Percentiles rank a stretch among this genome's conserved stretches.
Evolutionary conservation across 1,139 yeast genomes (phyloP).

Genomic region (Candida labiduridarum): DNA sequence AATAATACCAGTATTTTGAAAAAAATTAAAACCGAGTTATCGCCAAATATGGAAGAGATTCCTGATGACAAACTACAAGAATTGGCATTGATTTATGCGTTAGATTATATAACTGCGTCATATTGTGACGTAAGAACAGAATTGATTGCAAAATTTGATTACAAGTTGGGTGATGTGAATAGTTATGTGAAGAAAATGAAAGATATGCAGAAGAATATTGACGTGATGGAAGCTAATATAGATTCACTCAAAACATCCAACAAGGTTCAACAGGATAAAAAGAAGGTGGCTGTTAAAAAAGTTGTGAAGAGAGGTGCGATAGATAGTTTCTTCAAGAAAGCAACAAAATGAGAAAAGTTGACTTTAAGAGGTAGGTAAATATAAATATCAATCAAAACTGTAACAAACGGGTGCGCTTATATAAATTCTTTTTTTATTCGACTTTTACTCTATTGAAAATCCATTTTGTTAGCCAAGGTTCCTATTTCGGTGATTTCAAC

Average conservation of each 20-base stretch:
- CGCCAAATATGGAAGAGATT: constrained; percentile 20
- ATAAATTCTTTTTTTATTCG: too few relatives aligned
- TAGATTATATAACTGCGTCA: constrained; percentile 28
- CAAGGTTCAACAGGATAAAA: constrained; percentile 15
- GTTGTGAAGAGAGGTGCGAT: constrained; percentile 49
- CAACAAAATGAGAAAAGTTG: constrained; percentile 11
- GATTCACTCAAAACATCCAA: not conserved
- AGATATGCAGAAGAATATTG: constrained; percentile 28
- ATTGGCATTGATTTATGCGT: constrained; percentile 25
- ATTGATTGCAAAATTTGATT: constrained; percentile 15
- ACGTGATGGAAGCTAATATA: constrained; percentile 20
- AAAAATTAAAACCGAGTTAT: constrained; percentile 21
- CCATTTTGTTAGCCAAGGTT: constrained; percentile 39
- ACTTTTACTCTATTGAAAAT: constrained; percentile 8
- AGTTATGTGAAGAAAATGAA: constrained; percentile 30
- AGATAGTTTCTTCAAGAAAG: constrained; percentile 58
- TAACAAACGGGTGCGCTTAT: too few relatives aligned
- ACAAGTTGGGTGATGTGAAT: constrained; percentile 34
- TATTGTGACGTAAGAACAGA: constrained; percentile 18
- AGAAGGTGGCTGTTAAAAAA: constrained; percentile 32
- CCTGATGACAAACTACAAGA: constrained; percentile 32
- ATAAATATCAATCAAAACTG: too few relatives aligned
- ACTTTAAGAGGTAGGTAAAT: not conserved
- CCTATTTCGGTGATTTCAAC: constrained; percentile 48
- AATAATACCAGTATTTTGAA: constrained; percentile 12